These are phyloP conservation scores for Cronartium quercuum DNA, from an alignment of 1,284 basidiomycete genomes.

Conservation along the genomic window DNA sequence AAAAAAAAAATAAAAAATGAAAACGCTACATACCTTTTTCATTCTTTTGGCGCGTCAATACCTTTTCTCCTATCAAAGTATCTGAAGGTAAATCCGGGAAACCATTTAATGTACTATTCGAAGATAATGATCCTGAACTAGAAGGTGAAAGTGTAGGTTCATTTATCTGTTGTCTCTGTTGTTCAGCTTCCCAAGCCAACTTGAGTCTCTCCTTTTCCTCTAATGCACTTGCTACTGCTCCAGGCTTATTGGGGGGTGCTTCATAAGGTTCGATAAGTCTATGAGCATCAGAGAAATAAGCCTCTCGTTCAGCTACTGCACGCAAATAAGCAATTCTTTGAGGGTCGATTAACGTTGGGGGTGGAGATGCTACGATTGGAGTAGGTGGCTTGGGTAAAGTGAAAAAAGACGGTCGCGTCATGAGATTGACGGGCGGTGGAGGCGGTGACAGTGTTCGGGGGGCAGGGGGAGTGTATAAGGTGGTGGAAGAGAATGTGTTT, in stretches of 20 bases:
- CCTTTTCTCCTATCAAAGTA: background rate
- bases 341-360: slow-evolving; percentile 1
- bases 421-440: slow-evolving; percentile 20
- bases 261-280: background rate
- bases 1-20: background rate
- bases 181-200: background rate
- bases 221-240: background rate
- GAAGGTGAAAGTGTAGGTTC: background rate
- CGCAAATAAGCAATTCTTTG: slow-evolving; percentile 15
- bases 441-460: slow-evolving; percentile 1
- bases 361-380: background rate
- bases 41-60: background rate
- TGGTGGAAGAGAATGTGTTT: background rate
- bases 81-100: background rate
- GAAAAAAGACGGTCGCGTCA: slow-evolving; percentile 1
- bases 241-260: background rate
- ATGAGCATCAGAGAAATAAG: background rate
- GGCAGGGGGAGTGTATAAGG: background rate
- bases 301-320: slow-evolving; percentile 9
- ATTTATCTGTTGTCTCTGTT: background rate
- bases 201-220: slow-evolving; percentile 9
- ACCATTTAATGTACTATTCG: background rate
- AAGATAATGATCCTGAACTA: background rate
- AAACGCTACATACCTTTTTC: background rate
- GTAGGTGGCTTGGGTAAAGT: background rate